Conservation (phyloP, 768 basidiomycete species). For the Goffeauzyma gilvescens region DNA sequence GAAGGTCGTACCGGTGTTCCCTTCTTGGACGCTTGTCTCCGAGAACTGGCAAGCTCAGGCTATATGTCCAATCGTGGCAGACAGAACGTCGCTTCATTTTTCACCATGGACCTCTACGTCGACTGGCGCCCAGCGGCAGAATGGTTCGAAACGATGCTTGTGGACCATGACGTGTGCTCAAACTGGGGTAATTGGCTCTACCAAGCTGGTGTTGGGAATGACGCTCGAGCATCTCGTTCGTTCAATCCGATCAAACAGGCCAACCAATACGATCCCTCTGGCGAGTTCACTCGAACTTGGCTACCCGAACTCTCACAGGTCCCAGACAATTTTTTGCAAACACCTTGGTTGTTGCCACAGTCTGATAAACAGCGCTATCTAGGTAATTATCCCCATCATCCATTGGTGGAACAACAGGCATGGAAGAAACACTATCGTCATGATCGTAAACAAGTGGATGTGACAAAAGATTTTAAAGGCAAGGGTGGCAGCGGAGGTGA, state of each 20-base stretch:
- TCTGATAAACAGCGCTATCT: constrained; percentile 13
- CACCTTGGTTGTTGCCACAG: constrained; percentile 20
- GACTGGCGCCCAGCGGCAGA: constrained; percentile 39
- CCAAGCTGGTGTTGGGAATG: constrained; percentile 30
- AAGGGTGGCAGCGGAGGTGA: no score
- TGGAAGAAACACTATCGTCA: constrained; percentile 25
- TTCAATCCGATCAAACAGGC: constrained; percentile 34
- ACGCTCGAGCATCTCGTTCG: constrained; percentile 28
- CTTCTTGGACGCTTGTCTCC: constrained; percentile 35
- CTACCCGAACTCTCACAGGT: constrained; percentile 25
- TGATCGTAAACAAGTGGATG: not conserved
- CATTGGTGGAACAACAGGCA: constrained; percentile 17
- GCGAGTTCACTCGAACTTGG: constrained; percentile 25
- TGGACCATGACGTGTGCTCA: constrained; percentile 45
- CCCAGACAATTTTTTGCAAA: constrained; percentile 19
- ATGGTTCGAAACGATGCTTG: constrained; percentile 35
- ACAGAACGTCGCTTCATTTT: constrained; percentile 37
- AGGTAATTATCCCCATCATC: constrained; percentile 17
- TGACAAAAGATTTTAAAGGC: no score
- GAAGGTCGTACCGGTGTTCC: constrained; percentile 34
- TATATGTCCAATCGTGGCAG: constrained; percentile 36
- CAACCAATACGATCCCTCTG: constrained; percentile 24
- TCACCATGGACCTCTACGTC: constrained; percentile 34
- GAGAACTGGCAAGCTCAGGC: constrained; percentile 32
- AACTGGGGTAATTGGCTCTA: constrained; percentile 32